Percentiles rank a stretch among this genome's conserved stretches.
Evolutionary conservation across 805 yeast species (phyloP).

Genomic region (Candida oleophila): DNA sequence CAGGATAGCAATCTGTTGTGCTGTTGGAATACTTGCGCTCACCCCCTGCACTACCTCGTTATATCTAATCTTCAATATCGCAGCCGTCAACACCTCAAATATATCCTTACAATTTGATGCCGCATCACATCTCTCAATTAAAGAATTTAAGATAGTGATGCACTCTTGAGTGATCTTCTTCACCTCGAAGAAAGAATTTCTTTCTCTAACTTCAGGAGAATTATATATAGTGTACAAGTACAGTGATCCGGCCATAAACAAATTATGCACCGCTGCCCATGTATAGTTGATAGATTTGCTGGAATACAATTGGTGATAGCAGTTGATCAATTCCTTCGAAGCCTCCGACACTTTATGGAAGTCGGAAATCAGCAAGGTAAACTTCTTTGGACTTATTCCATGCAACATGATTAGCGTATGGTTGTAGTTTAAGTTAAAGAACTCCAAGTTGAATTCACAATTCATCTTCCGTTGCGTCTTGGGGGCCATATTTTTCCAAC

Average conservation of each 20-base stretch:
- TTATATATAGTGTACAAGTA: slow-evolving; percentile 76
- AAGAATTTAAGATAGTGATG: slow-evolving; percentile 55
- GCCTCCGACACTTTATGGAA: slow-evolving; percentile 58
- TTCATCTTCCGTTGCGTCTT: slow-evolving; percentile 59
- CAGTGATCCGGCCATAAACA: slow-evolving; percentile 87
- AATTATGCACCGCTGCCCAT: slow-evolving; percentile 90
- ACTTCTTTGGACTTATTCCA: slow-evolving; percentile 75
- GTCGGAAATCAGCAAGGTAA: slow-evolving; percentile 52
- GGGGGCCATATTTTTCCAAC: slow-evolving; percentile 63
- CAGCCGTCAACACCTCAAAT: slow-evolving; percentile 69
- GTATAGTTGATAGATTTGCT: slow-evolving; percentile 72
- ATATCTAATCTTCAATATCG: slow-evolving; percentile 60
- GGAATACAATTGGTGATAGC: slow-evolving; percentile 58
- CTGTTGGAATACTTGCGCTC: slow-evolving; percentile 16
- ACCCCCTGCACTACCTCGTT: slow-evolving; percentile 28
- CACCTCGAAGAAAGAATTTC: slow-evolving; percentile 44
- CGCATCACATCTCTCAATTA: slow-evolving; percentile 74
- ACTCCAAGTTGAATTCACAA: slow-evolving; percentile 69
- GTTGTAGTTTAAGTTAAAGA: slow-evolving; percentile 72
- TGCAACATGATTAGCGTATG: slow-evolving; percentile 71
- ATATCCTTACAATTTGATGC: slow-evolving; percentile 71
- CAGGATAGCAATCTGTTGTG: slow-evolving; percentile 23
- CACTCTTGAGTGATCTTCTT: slow-evolving; percentile 53
- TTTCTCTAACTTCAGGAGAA: slow-evolving; percentile 51
- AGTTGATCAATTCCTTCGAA: slow-evolving; percentile 62